These are phyloP conservation scores for Tuber calosporum DNA, from an alignment of 495 filamentous ascomycete species.

Conservation along the genomic window DNA sequence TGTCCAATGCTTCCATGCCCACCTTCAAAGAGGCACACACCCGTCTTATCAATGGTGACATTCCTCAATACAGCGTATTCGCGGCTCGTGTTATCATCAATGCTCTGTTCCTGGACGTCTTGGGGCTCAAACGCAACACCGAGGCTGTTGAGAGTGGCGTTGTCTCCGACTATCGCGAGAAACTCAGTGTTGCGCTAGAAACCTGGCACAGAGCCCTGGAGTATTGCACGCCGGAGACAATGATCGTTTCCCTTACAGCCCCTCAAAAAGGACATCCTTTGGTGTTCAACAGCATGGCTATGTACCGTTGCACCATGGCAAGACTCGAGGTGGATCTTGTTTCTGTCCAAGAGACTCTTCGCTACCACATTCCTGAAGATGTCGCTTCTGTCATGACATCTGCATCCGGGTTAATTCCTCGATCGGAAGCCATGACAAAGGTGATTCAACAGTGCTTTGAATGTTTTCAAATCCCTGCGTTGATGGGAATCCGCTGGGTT, in stretches of 20 bases:
- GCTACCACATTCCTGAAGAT: slow-evolving; percentile 94
- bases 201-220: slow-evolving; percentile 97
- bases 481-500: slow-evolving; percentile 95
- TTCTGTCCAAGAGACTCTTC: slow-evolving; percentile 88
- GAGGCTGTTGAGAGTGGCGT: slow-evolving; percentile 94
- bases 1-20: slow-evolving; percentile 61
- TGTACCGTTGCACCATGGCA: slow-evolving; percentile 89
- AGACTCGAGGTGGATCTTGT: slow-evolving; percentile 93
- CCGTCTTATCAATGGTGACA: slow-evolving; percentile 86
- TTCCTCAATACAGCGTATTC: slow-evolving; percentile 90
- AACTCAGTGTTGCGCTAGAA: slow-evolving; percentile 88
- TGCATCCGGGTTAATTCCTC: slow-evolving; percentile 84
- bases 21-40: slow-evolving; percentile 92
- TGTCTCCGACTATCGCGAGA: slow-evolving; percentile 78
- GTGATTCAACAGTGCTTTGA: slow-evolving; percentile 97
- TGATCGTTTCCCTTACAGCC: slow-evolving; percentile 82
- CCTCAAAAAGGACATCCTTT: slow-evolving; percentile 96
- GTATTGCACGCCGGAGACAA: slow-evolving; percentile 84
- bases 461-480: slow-evolving; percentile 91
- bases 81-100: slow-evolving; percentile 98
- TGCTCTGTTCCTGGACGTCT: slow-evolving; percentile 94
- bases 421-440: slow-evolving; percentile 95
- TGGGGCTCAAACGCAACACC: slow-evolving; percentile 96
- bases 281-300: slow-evolving; percentile 97
- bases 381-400: slow-evolving; percentile 94